Evolutionary conservation across 495 filamentous ascomycete species (phyloP), one percentile per base, ranked within the genome.

Genomic region (Podospora pseudoanserina): DNA sequence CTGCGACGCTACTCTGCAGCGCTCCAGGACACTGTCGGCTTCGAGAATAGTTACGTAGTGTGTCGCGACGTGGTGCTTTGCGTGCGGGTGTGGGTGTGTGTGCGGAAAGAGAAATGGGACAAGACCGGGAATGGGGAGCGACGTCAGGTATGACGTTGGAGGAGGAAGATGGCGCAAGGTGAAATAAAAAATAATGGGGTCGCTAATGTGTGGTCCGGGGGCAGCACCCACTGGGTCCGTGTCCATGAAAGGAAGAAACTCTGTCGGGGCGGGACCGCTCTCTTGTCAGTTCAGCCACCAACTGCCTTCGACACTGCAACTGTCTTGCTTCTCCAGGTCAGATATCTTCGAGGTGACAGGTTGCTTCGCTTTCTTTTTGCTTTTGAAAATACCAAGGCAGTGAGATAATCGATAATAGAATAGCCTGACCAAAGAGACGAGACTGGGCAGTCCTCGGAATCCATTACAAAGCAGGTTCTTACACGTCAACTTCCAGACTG

Each of bases 141-240:
- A 78, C 76, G 76, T 78, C 76, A 78, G 76, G 76, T 77, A 78
- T 78, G 76, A 78, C 76, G 76, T 78, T 75, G 28, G 73, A 74
- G 71, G 73, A 77, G 76, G 72, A 69, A 69, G 70, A 74, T 73
- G 76, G 76, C 76, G 76, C 75, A 72, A 75, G 61, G 73, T 67
- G 67, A 72, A 72, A 71, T 68, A 75, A 74, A 68, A 74, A 75
- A 74, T 70, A 72, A 71, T 74, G 75, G 75, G 71, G 68, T 68
- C 65, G 63, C 66, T 34, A 64, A 58, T 39, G 61, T 56, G 19
- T 28, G 32, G 63, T 32, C 30, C 30, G 30, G 30, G 30, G 30
- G 30, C 30, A 32, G 30, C 23, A 32, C 4, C 30, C 30, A 32
- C 30, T 32, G 39, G 39, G 39, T 49, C 39, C 39, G 39, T 49